A percentile compares a stretch with the other conserved stretches of the same genome.
These are phyloP conservation scores for Aspergillus sp. DNA, from an alignment of 2,329 filamentous ascomycete genomes.

Conservation along the genomic window DNA sequence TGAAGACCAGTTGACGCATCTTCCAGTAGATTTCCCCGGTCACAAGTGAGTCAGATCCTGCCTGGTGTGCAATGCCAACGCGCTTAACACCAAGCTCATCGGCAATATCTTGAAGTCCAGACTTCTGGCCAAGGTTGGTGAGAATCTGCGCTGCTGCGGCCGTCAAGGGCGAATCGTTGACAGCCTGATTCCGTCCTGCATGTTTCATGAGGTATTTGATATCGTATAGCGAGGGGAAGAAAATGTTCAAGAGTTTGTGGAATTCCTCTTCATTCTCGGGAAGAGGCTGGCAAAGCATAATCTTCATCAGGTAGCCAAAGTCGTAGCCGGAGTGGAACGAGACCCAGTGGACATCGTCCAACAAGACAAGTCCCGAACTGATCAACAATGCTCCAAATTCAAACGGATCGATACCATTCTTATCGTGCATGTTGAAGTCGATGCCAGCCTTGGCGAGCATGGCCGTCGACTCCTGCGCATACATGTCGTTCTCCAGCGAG, in stretches of 20 bases:
- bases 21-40: slow-evolving; percentile 95
- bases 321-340: slow-evolving; percentile 98
- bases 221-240: slow-evolving; percentile 90
- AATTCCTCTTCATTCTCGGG: slow-evolving; percentile 89
- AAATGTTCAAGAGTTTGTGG: slow-evolving; percentile 80
- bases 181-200: slow-evolving; percentile 66
- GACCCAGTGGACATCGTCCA: slow-evolving; percentile 89
- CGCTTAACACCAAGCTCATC: slow-evolving; percentile 89
- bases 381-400: slow-evolving; percentile 88
- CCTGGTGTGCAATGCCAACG: slow-evolving; percentile 82
- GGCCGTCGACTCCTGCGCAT: slow-evolving; percentile 89
- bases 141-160: slow-evolving; percentile 67
- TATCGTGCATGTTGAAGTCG: slow-evolving; percentile 77
- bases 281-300: slow-evolving; percentile 75
- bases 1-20: slow-evolving; percentile 83
- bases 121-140: slow-evolving; percentile 82
- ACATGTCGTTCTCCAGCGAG: slow-evolving; percentile 93
- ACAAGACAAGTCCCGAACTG: slow-evolving; percentile 83
- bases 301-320: slow-evolving; percentile 94
- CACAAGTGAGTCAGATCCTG: slow-evolving; percentile 86
- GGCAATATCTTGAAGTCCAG: slow-evolving; percentile 86
- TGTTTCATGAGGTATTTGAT: slow-evolving; percentile 97
- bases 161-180: slow-evolving; percentile 60
- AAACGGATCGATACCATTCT: slow-evolving; percentile 83
- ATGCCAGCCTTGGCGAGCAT: slow-evolving; percentile 89